Percentiles rank a stretch among this genome's conserved stretches.
Conservation (phyloP, 306 rosid genomes). For the Sesbania bispinosa region DNA sequence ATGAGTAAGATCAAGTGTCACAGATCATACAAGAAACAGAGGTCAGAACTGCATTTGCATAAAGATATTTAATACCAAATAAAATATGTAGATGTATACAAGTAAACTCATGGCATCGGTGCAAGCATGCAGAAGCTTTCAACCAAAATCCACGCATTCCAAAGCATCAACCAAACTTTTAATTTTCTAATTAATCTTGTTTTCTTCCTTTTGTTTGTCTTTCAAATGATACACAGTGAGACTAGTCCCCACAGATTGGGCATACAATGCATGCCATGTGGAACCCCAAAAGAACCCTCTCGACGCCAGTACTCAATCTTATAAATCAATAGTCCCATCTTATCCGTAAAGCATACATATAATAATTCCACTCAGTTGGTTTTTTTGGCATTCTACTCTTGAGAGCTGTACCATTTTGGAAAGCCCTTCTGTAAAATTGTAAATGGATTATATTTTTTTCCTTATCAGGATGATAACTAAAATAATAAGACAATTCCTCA, state of each 20-base stretch:
- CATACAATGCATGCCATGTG: not conserved
- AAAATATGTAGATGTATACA: not conserved
- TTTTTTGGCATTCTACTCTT: not conserved
- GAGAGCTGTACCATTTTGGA: not conserved
- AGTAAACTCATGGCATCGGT: not conserved
- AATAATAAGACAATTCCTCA: too few species aligned
- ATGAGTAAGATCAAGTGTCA: not conserved
- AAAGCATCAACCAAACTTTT: not conserved
- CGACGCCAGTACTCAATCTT: not conserved
- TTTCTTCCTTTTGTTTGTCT: too few species aligned
- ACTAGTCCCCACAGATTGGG: not conserved
- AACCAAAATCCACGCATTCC: not conserved
- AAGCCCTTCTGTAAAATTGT: not conserved
- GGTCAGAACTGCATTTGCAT: not conserved
- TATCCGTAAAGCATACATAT: not conserved
- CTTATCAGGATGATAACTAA: not conserved
- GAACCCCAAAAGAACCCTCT: not conserved
- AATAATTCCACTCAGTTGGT: not conserved
- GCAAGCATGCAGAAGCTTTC: slow-evolving; percentile 3
- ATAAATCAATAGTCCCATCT: not conserved
- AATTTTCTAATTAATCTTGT: not conserved
- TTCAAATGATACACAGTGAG: too few species aligned
- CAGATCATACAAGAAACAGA: slow-evolving; percentile 7
- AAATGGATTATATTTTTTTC: not conserved
- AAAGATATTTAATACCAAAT: not conserved